These are phyloP conservation scores for Fusarium nodosum DNA, from an alignment of 2,329 filamentous ascomycete genomes.

Conservation along the genomic window DNA sequence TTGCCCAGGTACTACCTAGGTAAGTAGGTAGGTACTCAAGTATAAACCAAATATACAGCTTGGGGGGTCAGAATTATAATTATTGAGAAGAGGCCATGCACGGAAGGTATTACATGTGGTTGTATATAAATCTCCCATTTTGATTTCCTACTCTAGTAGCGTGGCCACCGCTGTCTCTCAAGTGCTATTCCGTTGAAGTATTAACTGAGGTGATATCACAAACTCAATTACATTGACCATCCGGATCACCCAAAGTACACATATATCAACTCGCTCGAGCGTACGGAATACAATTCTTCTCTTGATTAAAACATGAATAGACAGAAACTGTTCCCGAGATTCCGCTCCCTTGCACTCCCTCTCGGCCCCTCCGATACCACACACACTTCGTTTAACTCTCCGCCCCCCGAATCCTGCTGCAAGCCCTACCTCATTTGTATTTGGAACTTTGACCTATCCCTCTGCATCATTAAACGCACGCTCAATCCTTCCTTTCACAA, in stretches of 20 bases:
- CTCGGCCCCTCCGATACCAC: not conserved
- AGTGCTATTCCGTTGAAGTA: not conserved
- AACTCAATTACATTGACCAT: not conserved
- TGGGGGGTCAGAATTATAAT: not conserved
- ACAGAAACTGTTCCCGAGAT: not conserved
- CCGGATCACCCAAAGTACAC: not conserved
- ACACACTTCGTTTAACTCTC: slow-evolving; percentile 4
- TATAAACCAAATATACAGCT: not conserved
- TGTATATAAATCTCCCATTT: not conserved
- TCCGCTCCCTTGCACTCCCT: not conserved
- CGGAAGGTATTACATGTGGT: not conserved
- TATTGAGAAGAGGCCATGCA: not conserved
- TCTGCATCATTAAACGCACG: slow-evolving; percentile 53
- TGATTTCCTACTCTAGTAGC: too few species aligned
- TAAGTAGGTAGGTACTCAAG: too few species aligned
- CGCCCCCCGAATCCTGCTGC: slow-evolving; percentile 26
- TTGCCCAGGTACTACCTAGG: too few species aligned
- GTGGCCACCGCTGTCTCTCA: not conserved
- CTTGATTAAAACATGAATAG: not conserved
- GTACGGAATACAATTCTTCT: not conserved
- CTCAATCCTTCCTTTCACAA: slow-evolving; percentile 57
- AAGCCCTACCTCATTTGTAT: slow-evolving; percentile 18
- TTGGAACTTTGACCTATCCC: slow-evolving; percentile 1
- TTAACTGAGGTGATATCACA: not conserved
- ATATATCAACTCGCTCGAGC: too few species aligned